Base-by-base conservation (phyloP, 106 monocot species). In the Gastrodia elata region DNA sequence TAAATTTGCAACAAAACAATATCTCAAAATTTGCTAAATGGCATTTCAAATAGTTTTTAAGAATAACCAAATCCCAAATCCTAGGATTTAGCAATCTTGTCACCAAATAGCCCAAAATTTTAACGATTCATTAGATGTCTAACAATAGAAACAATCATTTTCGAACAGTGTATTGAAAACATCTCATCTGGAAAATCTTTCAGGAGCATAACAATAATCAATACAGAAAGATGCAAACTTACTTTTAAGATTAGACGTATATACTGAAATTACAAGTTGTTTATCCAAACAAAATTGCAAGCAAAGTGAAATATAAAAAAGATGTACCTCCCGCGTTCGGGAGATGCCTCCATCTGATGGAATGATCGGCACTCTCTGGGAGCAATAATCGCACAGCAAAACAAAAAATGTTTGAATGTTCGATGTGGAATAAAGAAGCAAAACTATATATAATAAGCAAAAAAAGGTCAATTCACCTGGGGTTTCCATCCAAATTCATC, bases 401-500 rank as follows among this genome's bases (percentile, higher is more conserved):
- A 38, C 11, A 26, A 69, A 8, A 67, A 1, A 69, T 67, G 0
- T n/a, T 2, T 39, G 26, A 38, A 69, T 35, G 67, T 37, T 67
- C 15, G 4, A 40, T 26, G 10, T 69, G 22, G 22, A 36, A 69
- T 18, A 26, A 35, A 13, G 38, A 39, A 65, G 14, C 38, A 61
- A 69, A 39, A 40, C n/a, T n/a, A n/a, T n/a, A n/a, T n/a, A n/a
- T n/a, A n/a, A n/a, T n/a, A n/a, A n/a, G n/a, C n/a, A n/a, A 40
- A 14, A 42, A 79, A 40, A 38, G 0, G n/a, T 9, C 25, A 39
- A 69, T 25, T 25, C 39, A 97, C 97, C 86, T 93, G 90, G 58
- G 97, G 97, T 73, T 97, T 92, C 97, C 97, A 97, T 80, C 97
- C 92, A 41, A 93, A 80, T 70, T 97, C 90, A 83, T 97, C 97